These are phyloP conservation scores for Chlamydomonas urium DNA, from an alignment of 139 green algal species.

Conservation along the genomic window DNA sequence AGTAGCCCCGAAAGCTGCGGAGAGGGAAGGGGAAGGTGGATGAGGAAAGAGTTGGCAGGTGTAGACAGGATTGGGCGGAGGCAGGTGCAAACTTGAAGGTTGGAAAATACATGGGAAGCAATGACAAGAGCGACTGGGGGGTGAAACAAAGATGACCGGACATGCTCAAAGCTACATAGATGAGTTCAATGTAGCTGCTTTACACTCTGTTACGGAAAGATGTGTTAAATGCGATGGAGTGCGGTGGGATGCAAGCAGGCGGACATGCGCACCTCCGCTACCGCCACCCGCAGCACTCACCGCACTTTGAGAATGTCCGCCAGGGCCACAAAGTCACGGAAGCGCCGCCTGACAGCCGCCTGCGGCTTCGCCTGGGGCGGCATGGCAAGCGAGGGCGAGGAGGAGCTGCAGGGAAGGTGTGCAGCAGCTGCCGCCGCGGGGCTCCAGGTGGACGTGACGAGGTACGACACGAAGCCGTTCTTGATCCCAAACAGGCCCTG, in stretches of 20 bases:
- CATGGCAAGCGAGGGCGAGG: neutral
- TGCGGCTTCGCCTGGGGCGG: constrained; percentile 1
- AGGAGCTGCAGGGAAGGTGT: no score
- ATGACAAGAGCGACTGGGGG: no score
- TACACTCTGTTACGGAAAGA: no score
- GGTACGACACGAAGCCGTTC: constrained; percentile 55
- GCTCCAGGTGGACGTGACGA: constrained; percentile 39
- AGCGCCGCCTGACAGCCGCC: constrained; percentile 42
- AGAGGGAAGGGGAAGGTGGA: neutral
- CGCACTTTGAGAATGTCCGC: constrained; percentile 51
- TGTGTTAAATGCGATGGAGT: no score
- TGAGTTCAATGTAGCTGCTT: no score
- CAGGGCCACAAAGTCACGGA: constrained; percentile 58
- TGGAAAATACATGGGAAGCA: no score
- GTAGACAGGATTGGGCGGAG: no score
- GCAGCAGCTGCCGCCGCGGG: neutral
- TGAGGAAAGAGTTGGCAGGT: no score
- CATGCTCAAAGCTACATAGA: neutral
- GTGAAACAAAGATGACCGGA: neutral
- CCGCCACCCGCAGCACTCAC: neutral
- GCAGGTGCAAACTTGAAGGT: no score
- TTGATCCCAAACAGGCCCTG: constrained; percentile 53
- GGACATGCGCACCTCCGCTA: no score
- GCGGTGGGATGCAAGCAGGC: no score
- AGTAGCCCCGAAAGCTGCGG: constrained; percentile 28